Base-by-base conservation (phyloP, 1,139 yeast species). In the Pichiaceae sp. region DNA sequence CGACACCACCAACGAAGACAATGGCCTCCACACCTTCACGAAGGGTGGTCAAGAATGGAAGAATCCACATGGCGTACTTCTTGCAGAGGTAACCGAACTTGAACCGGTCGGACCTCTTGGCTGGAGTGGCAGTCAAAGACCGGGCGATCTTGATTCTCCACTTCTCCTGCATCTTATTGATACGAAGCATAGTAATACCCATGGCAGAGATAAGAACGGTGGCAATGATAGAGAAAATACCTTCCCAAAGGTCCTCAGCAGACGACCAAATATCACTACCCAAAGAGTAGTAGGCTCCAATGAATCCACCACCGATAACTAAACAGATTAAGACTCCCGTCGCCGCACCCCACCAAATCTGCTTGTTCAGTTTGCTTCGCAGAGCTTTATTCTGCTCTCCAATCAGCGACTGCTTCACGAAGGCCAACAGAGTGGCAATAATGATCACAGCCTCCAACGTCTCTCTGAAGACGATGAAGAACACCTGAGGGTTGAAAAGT, bases 211-310 rank as follows among this genome's bases (percentile, higher is more conserved):
- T 89, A 57, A 89, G 73, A 18, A 83, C 66, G 0, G 93, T 73
- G 1, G 97, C 96, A 50, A 89, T 70, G 25, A 87, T 64, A 56
- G 87, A 80, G 53, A 89, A 77, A 27, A 81, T 70, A 56, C 96
- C 96, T 65, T 89, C 97, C 85, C 95, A 89, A 42, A 87, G 70
- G 56, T 89, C 96, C 59, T 89, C 97, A 35, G 95, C 77, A 32
- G 66, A 57, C 15, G 86, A 63, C 96, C 96, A 89, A 45, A 87
- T 64, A 66, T 89, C 93, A 26, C 76, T 73, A 38, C 85, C 86
- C 32, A 86, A 68, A 29, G 79, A 62, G 54, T 89, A 87, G 59
- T 84, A 89, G 14, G 83, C 77, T 48, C 86, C 87, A 53, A 89
- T 85, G 60, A 89, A 86, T 12, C 81, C 81, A 56, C 83, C 78